phyloP scores from a whole-genome alignment of 2,329 filamentous ascomycete species.

The Aspergillus jensenii region DNA sequence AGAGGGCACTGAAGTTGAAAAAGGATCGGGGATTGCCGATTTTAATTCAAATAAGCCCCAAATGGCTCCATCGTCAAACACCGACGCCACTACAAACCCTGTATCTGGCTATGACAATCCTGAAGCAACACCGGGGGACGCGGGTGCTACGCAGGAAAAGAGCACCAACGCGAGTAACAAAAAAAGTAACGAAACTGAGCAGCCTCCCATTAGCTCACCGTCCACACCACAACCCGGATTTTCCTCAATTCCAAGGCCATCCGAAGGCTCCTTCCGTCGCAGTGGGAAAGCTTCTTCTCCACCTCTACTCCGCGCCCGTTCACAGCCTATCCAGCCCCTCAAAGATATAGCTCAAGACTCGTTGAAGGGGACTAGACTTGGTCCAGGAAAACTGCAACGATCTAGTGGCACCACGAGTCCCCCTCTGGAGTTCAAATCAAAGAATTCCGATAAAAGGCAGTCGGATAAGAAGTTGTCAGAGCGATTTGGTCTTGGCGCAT shows the following conservation, averaged over 20 bases:
- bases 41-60: constrained; percentile 46
- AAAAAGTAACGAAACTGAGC: constrained; percentile 16
- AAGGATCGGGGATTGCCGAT: constrained; percentile 62
- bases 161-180: constrained; percentile 9
- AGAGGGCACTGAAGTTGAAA: constrained; percentile 38
- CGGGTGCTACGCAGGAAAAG: constrained; percentile 15
- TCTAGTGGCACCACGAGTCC: constrained; percentile 23
- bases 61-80: constrained; percentile 12
- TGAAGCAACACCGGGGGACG: constrained; percentile 9
- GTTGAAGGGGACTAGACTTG: constrained; percentile 24
- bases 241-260: constrained; percentile 42
- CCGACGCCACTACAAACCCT: constrained; percentile 5
- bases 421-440: constrained; percentile 33
- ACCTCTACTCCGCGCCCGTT: constrained; percentile 51
- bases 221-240: constrained; percentile 27
- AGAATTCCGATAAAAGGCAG: constrained; percentile 66
- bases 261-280: constrained; percentile 37
- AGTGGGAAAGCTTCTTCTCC: constrained; percentile 44
- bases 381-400: constrained; percentile 21
- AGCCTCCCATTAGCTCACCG: constrained; percentile 12
- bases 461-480: constrained; percentile 78
- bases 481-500: constrained; percentile 63
- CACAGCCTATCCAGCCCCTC: constrained; percentile 47
- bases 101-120: constrained; percentile 7
- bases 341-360: constrained; percentile 27